Base-by-base conservation (phyloP, 805 yeast genomes). In the Starmerella floris region DNA sequence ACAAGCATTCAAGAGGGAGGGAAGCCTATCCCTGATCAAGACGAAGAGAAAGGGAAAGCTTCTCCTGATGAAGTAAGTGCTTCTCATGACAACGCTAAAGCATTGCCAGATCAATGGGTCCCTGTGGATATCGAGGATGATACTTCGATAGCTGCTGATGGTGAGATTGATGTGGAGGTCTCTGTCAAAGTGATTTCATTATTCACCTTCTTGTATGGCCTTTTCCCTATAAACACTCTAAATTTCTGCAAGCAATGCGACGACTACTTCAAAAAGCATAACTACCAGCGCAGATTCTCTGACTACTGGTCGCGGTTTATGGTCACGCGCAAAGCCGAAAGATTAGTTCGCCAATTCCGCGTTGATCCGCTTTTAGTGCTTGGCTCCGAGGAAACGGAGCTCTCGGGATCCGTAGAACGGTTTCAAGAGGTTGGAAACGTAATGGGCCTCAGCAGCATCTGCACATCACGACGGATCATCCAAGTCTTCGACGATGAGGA, bases 141-240 rank as follows among this genome's bases (percentile, higher is more conserved):
- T 8, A 15, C 9, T 19, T 13, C 22, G 8, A 8, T 20, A 8
- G 17, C 39, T 13, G 19, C 8, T 19, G 47, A 42, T 9, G 35
- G 22, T 11, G 38, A 28, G 5, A 35, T 10, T 9, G 36, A 39
- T 13, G 16, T 8, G 5, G 46, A 40, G 26, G 27, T 22, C 5
- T 21, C 44, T 3, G 35, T 64, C 13, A 51, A 62, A 39, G 46
- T 60, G 35, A 57, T 55, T 38, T 59, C 66, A 35, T 53, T 73
- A n/a, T 66, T 66, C 40, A 66, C 73, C 1, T 57, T 73, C 22
- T 53, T 77, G 1, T 77, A 77, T 49, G 82, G 79, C 0, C 54
- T 76, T 11, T 77, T 66, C 45, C 82, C 83, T 0, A 54, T 65
- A 20, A 71, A 71, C 46, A 58, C 75, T 4, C 51, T 67, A 21